phyloP scores from a whole-genome alignment of 2,329 filamentous ascomycete genomes.

The Xylaria sp. region DNA sequence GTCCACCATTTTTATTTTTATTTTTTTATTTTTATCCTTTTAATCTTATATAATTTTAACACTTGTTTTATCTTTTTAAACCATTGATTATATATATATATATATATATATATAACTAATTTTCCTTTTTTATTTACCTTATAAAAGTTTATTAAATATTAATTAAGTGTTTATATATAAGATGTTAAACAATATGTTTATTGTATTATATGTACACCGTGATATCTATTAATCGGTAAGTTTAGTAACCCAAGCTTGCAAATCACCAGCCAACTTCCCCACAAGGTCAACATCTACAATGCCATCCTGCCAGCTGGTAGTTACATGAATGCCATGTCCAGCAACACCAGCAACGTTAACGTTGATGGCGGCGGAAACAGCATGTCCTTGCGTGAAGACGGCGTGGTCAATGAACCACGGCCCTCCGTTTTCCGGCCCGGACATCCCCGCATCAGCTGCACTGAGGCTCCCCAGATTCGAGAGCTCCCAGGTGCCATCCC shows the following conservation, averaged over 20 bases:
- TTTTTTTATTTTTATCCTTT: not conserved
- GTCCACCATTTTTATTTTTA: constrained; percentile 18
- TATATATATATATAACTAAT: too few species aligned
- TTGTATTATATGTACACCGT: not conserved
- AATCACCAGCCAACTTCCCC: constrained; percentile 52
- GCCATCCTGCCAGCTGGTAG: constrained; percentile 61
- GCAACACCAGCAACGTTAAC: constrained; percentile 61
- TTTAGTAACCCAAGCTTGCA: constrained; percentile 49
- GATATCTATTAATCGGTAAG: constrained; percentile 28
- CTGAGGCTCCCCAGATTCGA: constrained; percentile 61
- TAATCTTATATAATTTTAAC: not conserved
- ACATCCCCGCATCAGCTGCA: constrained; percentile 43
- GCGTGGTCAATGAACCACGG: constrained; percentile 56
- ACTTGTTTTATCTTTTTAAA: too few species aligned
- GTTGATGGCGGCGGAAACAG: constrained; percentile 56
- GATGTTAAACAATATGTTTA: not conserved
- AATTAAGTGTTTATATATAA: not conserved
- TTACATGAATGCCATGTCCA: constrained; percentile 55
- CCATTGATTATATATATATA: too few species aligned
- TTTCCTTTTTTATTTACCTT: too few species aligned
- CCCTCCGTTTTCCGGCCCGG: constrained; percentile 22
- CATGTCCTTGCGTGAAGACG: constrained; percentile 63
- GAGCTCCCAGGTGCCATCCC: constrained; percentile 61
- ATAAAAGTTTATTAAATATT: not conserved
- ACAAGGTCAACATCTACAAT: constrained; percentile 55